A percentile compares a stretch with the other conserved stretches of the same genome.
Conservation (phyloP, 192 early-diverging fungal genomes). For the Coemansia umbellata region DNA sequence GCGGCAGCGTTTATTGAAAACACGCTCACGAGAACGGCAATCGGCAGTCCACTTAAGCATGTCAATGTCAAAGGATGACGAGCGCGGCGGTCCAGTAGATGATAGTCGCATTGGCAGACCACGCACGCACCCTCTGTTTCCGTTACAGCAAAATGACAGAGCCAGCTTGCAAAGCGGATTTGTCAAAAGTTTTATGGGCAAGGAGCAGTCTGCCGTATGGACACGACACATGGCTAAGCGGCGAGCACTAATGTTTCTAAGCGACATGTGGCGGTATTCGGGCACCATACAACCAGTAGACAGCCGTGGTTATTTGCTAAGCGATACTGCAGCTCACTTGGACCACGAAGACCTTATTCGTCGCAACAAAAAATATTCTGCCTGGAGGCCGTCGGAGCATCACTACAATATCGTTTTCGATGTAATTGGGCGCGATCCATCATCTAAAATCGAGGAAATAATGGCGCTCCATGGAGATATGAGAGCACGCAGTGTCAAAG, state of each 20-base stretch:
- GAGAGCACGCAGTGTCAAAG: slow-evolving; percentile 22
- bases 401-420: slow-evolving; percentile 46
- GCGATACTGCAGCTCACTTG: background rate
- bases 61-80: background rate
- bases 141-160: background rate
- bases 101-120: background rate
- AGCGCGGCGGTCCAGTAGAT: background rate
- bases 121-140: background rate
- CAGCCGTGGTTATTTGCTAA: background rate
- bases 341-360: background rate
- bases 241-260: slow-evolving; percentile 38
- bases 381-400: slow-evolving; percentile 20
- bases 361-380: slow-evolving; percentile 1
- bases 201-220: slow-evolving; percentile 6
- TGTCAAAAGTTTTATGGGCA: slow-evolving; percentile 3
- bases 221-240: slow-evolving; percentile 28
- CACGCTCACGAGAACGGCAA: background rate
- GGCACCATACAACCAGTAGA: slow-evolving; percentile 4
- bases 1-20: background rate
- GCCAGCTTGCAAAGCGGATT: slow-evolving; percentile 5
- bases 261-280: slow-evolving; percentile 43
- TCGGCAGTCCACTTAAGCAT: too few species aligned
- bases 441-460: slow-evolving; percentile 19
- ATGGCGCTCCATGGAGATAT: slow-evolving; percentile 23
- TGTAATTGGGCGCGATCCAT: slow-evolving; percentile 24